Evolutionary conservation across 805 yeast species (phyloP), one percentile per base, ranked within the genome.

Genomic region (Dipodascopsis uninucleata): DNA sequence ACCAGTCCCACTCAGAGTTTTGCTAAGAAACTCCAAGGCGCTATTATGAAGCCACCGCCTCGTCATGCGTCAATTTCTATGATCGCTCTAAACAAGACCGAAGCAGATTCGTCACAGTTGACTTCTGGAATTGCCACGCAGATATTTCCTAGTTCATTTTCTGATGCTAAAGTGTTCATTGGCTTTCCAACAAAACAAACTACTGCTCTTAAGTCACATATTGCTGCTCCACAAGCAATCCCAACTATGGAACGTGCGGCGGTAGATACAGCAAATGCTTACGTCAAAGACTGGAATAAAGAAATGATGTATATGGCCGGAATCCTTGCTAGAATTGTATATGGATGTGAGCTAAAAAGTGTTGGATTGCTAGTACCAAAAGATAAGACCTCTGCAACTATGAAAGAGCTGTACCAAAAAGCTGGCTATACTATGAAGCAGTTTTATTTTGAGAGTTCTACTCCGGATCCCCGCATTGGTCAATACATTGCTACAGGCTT

Each of bases 241-340:
- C 72, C 72, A 2, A 68, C 72, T 2, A 66, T 68, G 71, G 72
- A 68, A 43, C 59, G 72, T 4, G 67, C 71, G 0, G 70, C 69
- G 1, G 60, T 67, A 1, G 72, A 68, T 49, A 65, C 68, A 62
- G 65, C 71, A 3, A 67, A 68, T 40, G 56, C 61, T 5, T 61
- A 58, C 41, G 71, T 68, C 18, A 65, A 63, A 41, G 69, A 64
- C 40, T 68, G 72, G 72, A 68, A 68, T 48, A 47, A 57, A 24
- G 61, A 66, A 39, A 57, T 68, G 63, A 59, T 68, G 20, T 63
- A 59, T 35, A 60, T 64, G 61, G 65, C 67, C 4, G 72, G 72
- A 2, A 50, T 65, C 2, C 40, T 68, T 43, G 53, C 63, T 5
- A 55, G 71, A 3, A 60, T 60, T 12, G 61, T 63, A 1, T 68